A percentile compares a stretch with the other conserved stretches of the same genome.
phyloP scores from a whole-genome alignment of 1,284 basidiomycete genomes.

The Tylopilus sp. region DNA sequence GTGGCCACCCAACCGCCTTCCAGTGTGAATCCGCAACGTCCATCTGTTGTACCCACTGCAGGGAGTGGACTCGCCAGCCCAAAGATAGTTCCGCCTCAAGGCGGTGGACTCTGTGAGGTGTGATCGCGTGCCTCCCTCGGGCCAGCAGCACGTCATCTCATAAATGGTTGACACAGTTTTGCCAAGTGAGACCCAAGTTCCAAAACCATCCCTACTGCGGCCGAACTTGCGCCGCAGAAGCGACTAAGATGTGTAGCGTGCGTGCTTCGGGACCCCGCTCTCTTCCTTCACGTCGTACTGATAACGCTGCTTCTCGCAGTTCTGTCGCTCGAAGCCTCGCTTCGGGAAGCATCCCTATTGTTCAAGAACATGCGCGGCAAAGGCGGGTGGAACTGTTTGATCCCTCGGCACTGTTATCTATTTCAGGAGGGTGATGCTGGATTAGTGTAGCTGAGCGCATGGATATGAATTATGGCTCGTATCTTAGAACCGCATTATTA shows the following conservation, averaged over 20 bases:
- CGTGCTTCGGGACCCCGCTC: constrained; percentile 6
- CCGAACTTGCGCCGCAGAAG: constrained; percentile 54
- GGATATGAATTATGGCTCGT: constrained; percentile 24
- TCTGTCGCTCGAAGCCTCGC: constrained; percentile 32
- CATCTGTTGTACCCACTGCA: constrained; percentile 1
- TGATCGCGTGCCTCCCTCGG: constrained; percentile 1
- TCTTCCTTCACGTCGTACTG: neutral
- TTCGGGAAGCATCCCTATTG: constrained; percentile 35
- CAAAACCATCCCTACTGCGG: constrained; percentile 52
- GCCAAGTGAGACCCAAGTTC: constrained; percentile 52
- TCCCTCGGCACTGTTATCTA: neutral
- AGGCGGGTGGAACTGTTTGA: constrained; percentile 22
- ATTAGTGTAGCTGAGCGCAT: neutral
- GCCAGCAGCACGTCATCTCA: neutral
- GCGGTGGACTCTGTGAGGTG: constrained; percentile 34
- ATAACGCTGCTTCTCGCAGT: constrained; percentile 15
- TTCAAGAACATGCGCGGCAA: constrained; percentile 31
- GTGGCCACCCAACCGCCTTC: constrained; percentile 9
- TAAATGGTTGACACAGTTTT: constrained; percentile 40
- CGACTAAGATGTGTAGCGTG: constrained; percentile 32
- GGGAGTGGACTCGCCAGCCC: constrained; percentile 1
- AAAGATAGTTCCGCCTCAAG: constrained; percentile 7
- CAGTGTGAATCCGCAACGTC: constrained; percentile 2
- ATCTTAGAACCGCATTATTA: constrained; percentile 18
- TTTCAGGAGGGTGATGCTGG: neutral